A percentile compares a stretch with the other conserved stretches of the same genome.
phyloP scores from a whole-genome alignment of 169 alveolate genomes.

The Blepharisma undulans region DNA sequence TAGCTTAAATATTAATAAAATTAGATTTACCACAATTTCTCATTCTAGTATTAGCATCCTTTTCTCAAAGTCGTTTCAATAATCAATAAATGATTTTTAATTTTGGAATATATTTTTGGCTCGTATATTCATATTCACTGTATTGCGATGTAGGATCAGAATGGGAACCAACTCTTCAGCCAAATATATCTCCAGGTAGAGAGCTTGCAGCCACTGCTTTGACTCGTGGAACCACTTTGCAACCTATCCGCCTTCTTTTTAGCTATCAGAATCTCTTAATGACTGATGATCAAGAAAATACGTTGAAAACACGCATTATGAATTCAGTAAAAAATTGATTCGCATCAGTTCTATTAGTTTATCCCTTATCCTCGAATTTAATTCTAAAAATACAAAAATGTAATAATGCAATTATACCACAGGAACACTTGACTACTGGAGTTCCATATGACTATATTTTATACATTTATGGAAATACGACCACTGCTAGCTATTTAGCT shows the following conservation, averaged over 20 bases:
- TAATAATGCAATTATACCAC: slow-evolving; percentile 22
- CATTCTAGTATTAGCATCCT: too few relatives aligned
- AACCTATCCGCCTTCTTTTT: background rate
- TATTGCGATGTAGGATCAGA: too few relatives aligned
- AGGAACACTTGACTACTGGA: slow-evolving; percentile 28
- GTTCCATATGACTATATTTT: slow-evolving; percentile 4
- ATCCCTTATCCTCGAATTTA: background rate
- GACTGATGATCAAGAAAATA: background rate
- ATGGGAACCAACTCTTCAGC: too few relatives aligned
- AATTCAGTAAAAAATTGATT: background rate
- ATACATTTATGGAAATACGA: background rate
- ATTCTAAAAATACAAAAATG: background rate
- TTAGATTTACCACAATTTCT: too few relatives aligned
- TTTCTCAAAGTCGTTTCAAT: too few relatives aligned
- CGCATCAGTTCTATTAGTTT: background rate
- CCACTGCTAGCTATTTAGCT: background rate
- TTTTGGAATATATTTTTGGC: too few relatives aligned
- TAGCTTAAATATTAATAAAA: too few relatives aligned
- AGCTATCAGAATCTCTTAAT: background rate
- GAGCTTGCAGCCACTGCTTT: too few relatives aligned
- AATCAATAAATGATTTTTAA: too few relatives aligned
- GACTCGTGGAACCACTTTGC: background rate
- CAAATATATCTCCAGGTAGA: too few relatives aligned
- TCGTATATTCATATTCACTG: too few relatives aligned
- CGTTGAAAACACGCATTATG: background rate